Percentiles rank a stretch among this genome's conserved stretches.
These are phyloP conservation scores for Penicillium egyptiacum DNA, from an alignment of 495 filamentous ascomycete genomes.

Conservation along the genomic window DNA sequence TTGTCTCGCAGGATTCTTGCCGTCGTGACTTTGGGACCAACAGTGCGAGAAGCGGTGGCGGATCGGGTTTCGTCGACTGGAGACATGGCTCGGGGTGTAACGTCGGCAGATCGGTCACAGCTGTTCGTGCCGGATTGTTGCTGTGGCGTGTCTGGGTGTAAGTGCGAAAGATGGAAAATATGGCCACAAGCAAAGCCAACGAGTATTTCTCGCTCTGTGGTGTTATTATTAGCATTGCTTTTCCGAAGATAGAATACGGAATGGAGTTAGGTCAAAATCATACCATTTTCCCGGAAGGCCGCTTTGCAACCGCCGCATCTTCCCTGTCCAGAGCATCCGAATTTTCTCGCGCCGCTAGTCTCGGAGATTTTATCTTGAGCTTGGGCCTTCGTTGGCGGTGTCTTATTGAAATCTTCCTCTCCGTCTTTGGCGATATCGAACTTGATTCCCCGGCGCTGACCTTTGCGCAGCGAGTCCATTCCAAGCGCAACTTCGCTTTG, in stretches of 20 bases:
- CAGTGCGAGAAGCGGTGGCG: conserved; percentile 52
- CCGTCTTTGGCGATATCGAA: conserved; percentile 67
- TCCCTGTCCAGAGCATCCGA: conserved; percentile 30
- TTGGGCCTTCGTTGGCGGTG: conserved; percentile 39
- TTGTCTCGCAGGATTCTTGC: conserved; percentile 73
- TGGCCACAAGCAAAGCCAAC: conserved; percentile 92
- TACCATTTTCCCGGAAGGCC: conserved; percentile 55
- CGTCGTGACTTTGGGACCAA: conserved; percentile 87
- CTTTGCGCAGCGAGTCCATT: conserved; percentile 72
- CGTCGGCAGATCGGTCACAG: conserved; percentile 20
- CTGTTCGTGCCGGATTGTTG: conserved; percentile 22
- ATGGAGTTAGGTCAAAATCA: conserved; percentile 13
- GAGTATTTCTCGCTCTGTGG: conserved; percentile 68
- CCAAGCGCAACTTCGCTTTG: conserved; percentile 81
- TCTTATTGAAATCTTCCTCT: conserved; percentile 29
- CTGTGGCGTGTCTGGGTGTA: conserved; percentile 52
- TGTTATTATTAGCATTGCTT: not conserved
- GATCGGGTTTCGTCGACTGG: conserved; percentile 22
- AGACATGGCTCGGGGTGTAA: conserved; percentile 34
- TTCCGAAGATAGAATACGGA: not conserved
- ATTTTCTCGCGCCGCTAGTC: conserved; percentile 24
- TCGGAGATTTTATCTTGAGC: conserved; percentile 17
- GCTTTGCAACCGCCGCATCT: conserved; percentile 61
- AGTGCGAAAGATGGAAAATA: conserved; percentile 82
- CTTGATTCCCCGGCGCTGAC: conserved; percentile 80